Conservation (phyloP, 805 yeast genomes). For the Saccharomycopsis synnaedendra region DNA sequence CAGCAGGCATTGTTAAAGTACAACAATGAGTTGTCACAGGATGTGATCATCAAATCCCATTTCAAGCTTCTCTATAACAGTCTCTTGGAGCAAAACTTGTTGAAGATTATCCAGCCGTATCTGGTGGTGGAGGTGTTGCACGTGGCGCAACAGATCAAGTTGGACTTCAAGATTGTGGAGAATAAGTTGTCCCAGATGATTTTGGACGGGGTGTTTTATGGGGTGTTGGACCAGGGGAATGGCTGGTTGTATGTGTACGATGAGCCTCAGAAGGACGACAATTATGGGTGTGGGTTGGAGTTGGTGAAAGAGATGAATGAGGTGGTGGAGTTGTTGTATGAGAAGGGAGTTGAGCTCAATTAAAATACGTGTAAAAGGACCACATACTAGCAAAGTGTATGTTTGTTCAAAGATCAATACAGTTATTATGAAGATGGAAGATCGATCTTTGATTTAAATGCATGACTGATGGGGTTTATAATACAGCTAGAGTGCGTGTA, state of each 20-base stretch:
- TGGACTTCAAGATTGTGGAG: constrained; percentile 81
- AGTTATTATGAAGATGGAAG: no score
- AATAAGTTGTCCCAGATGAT: constrained; percentile 95
- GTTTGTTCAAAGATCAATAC: no score
- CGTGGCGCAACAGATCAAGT: constrained; percentile 77
- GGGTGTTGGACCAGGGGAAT: constrained; percentile 95
- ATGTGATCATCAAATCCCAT: constrained; percentile 82
- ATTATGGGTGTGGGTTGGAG: constrained; percentile 79
- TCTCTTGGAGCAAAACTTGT: constrained; percentile 81
- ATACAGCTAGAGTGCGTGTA: no score
- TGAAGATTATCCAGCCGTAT: constrained; percentile 92
- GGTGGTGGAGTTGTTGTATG: constrained; percentile 85
- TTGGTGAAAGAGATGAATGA: constrained; percentile 77
- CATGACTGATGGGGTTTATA: no score
- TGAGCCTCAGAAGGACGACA: constrained; percentile 77
- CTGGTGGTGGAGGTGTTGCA: constrained; percentile 91
- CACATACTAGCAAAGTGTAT: no score
- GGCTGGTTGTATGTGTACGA: constrained; percentile 94
- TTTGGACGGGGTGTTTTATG: constrained; percentile 87
- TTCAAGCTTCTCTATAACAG: constrained; percentile 89
- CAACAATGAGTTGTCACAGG: constrained; percentile 67
- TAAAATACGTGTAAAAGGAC: constrained; percentile 21
- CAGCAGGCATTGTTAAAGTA: constrained; percentile 71
- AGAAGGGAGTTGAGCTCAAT: constrained; percentile 80
- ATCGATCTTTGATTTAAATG: no score